These are phyloP conservation scores for Hypoxylon lienhwacheense DNA, from an alignment of 495 filamentous ascomycete species.

Conservation along the genomic window DNA sequence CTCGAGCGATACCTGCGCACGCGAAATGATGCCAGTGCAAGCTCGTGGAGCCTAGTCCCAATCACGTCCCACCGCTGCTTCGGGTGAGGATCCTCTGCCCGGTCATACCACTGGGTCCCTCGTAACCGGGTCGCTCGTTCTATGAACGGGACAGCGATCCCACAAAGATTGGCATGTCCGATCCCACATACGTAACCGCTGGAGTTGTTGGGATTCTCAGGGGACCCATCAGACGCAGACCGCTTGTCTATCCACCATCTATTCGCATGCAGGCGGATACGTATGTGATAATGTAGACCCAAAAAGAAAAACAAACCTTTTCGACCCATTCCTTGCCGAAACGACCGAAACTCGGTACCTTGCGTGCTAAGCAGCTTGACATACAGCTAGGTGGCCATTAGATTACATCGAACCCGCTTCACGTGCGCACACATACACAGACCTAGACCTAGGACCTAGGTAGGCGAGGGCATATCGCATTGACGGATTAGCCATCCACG, in stretches of 20 bases:
- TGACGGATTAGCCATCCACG: slow-evolving; percentile 9
- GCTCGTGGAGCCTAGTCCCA: slow-evolving; percentile 4
- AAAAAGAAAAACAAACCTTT: slow-evolving; percentile 22
- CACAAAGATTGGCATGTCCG: background rate
- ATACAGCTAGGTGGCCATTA: background rate
- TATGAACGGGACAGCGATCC: background rate
- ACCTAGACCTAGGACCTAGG: background rate
- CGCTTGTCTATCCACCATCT: slow-evolving; percentile 14
- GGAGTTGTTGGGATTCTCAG: slow-evolving; percentile 12
- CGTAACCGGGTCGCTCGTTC: background rate
- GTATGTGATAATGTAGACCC: too few species aligned
- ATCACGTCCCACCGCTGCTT: slow-evolving; percentile 1
- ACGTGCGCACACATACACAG: background rate
- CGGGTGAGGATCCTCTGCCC: background rate
- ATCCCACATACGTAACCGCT: too few species aligned
- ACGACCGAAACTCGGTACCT: slow-evolving; percentile 6
- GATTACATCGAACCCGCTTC: background rate
- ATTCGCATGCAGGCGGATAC: slow-evolving; percentile 18
- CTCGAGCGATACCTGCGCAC: slow-evolving; percentile 6
- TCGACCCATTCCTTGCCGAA: slow-evolving; percentile 13
- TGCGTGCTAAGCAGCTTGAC: background rate
- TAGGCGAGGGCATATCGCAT: slow-evolving; percentile 3
- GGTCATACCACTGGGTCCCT: slow-evolving; percentile 5
- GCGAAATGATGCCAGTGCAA: slow-evolving; percentile 20
- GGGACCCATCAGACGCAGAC: slow-evolving; percentile 20